Percentiles rank a stretch among this genome's conserved stretches.
phyloP scores from a whole-genome alignment of 2,329 filamentous ascomycete species.

The Fusarium solani-melongenae region DNA sequence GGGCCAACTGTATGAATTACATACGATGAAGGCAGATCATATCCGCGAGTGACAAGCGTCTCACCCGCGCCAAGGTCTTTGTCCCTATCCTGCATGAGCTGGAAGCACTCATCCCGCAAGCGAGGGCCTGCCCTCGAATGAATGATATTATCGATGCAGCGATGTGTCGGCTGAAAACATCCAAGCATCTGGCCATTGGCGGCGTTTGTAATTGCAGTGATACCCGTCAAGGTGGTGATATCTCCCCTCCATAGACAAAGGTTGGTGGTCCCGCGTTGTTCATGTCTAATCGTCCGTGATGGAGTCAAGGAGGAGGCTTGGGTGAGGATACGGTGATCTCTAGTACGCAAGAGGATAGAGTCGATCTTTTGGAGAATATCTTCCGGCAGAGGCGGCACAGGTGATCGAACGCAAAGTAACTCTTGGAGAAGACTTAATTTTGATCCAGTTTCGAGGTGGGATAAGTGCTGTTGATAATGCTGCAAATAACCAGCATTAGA shows the following conservation, averaged over 20 bases:
- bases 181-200: conserved; percentile 34
- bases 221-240: conserved; percentile 25
- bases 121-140: conserved; percentile 34
- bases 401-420: conserved; percentile 23
- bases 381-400: conserved; percentile 13
- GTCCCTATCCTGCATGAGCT: conserved; percentile 8
- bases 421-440: conserved; percentile 27
- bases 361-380: conserved; percentile 22
- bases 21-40: conserved; percentile 14
- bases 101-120: conserved; percentile 31
- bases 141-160: conserved; percentile 41
- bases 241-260: conserved; percentile 35
- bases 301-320: background rate
- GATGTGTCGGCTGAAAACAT: conserved; percentile 38
- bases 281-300: background rate
- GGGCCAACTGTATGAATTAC: conserved; percentile 37
- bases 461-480: conserved; percentile 25
- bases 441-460: conserved; percentile 26
- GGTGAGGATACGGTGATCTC: conserved; percentile 17
- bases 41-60: conserved; percentile 12
- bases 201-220: conserved; percentile 38
- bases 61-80: conserved; percentile 20
- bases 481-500: background rate
- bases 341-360: background rate
- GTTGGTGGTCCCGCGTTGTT: background rate